Conservation (phyloP, 352 stramenopile genomes). For the Pythium oligandrum region DNA sequence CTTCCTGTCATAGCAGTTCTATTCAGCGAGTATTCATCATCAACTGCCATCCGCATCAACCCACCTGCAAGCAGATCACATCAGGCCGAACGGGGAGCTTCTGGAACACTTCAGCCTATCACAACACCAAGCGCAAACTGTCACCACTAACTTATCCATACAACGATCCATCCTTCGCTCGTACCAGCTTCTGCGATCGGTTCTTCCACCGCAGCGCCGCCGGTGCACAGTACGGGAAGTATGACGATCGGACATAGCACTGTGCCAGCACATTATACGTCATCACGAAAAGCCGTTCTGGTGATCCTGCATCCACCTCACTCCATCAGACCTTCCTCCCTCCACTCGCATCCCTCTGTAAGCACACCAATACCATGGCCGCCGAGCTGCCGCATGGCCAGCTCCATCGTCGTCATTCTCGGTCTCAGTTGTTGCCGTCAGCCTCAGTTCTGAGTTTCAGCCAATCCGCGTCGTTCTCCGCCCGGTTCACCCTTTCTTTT, state of each 20-base stretch:
- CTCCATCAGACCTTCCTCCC: background rate
- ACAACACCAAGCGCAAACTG: background rate
- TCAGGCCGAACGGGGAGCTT: constrained; percentile 56
- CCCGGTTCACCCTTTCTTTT: background rate
- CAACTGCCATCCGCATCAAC: background rate
- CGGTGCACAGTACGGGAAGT: constrained; percentile 75
- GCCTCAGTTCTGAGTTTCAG: background rate
- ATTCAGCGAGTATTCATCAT: background rate
- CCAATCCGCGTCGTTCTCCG: background rate
- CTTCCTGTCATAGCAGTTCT: constrained; percentile 39
- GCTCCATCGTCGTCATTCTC: constrained; percentile 6
- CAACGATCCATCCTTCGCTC: background rate
- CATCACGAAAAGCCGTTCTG: constrained; percentile 64
- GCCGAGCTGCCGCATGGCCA: constrained; percentile 15
- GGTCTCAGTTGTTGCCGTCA: background rate
- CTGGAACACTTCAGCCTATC: constrained; percentile 49
- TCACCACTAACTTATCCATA: too few species aligned
- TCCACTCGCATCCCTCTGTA: too few species aligned
- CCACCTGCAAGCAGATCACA: constrained; percentile 75
- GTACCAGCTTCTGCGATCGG: constrained; percentile 58
- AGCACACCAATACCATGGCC: constrained; percentile 6
- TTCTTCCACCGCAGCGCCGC: constrained; percentile 68
- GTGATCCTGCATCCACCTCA: constrained; percentile 1
- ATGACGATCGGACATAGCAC: constrained; percentile 71
- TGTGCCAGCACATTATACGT: constrained; percentile 86